These are phyloP conservation scores for Pseudopyrenochaeta lycopersici DNA, from an alignment of 2,329 filamentous ascomycete species.

Conservation along the genomic window DNA sequence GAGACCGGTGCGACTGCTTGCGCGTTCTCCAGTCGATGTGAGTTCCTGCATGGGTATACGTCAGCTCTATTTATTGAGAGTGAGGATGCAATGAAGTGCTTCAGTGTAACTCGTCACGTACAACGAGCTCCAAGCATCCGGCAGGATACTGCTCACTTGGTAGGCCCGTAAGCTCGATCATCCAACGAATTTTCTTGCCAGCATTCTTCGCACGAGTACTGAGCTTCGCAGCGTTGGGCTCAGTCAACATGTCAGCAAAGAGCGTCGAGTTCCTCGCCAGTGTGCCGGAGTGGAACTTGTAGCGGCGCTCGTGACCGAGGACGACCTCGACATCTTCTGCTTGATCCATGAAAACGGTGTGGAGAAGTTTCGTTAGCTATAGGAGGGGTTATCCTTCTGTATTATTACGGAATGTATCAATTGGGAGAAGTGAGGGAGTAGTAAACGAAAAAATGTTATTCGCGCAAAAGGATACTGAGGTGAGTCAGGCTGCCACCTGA, in stretches of 20 bases:
- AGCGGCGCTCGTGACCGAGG: slow-evolving; percentile 37
- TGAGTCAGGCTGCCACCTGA: not conserved
- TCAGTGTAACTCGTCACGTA: slow-evolving; percentile 21
- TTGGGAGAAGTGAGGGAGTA: not conserved
- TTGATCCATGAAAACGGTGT: slow-evolving; percentile 37
- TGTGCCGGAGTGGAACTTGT: slow-evolving; percentile 47
- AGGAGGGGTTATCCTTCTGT: not conserved
- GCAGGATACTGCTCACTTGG: slow-evolving; percentile 27
- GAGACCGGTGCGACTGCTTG: slow-evolving; percentile 22
- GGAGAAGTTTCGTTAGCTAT: slow-evolving; percentile 2
- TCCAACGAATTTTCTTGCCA: slow-evolving; percentile 40
- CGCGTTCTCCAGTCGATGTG: slow-evolving; percentile 40
- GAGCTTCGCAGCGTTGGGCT: slow-evolving; percentile 38
- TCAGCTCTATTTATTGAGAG: not conserved
- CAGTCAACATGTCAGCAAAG: slow-evolving; percentile 41
- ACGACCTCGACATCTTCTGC: slow-evolving; percentile 47
- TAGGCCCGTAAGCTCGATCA: slow-evolving; percentile 41
- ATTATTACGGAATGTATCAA: not conserved
- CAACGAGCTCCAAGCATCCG: slow-evolving; percentile 37
- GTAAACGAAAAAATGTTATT: not conserved
- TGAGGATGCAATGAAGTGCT: not conserved
- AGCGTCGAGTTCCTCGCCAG: slow-evolving; percentile 43
- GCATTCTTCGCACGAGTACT: slow-evolving; percentile 30
- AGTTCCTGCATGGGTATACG: slow-evolving; percentile 37
- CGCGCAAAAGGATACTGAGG: not conserved